Base-by-base conservation (phyloP, 345 rosid genomes). In the Dipteronia dyeriana region DNA sequence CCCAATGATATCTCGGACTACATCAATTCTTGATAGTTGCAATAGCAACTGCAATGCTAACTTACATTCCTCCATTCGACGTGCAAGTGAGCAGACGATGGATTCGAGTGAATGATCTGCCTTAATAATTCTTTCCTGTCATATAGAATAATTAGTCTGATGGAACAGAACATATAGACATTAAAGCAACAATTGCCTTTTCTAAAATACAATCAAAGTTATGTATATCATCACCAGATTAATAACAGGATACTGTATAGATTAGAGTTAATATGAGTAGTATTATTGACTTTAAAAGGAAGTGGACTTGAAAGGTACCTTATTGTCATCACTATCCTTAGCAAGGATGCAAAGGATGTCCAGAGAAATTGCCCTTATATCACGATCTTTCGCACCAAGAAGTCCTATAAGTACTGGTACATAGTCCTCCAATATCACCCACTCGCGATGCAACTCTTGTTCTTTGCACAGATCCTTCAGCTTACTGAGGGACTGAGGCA, bases 41-140 rank as follows among this genome's bases (percentile, higher is more conserved):
- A 81, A 45, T 12, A 81, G 47, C 73, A 81, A 56, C 73, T 65
- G 64, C 71, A 81, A 62, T 10, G 84, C 80, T 17, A 63, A 73
- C 75, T 81, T 77, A 51, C 80, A 61, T 68, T 81, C 80, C 54
- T 29, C 74, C 39, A 81, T 68, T 64, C 74, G 80, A 43, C 79
- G 83, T n/a, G 80, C 80, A 49, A 81, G 78, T 13, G 83, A 81
- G n/a, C 61, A 51, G 31, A 81, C 83, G 29, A 76, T 81, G 17
- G 49, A 73, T 62, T 77, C 68, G 2, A 81, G 73, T 12, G 72
- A 80, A 43, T 20, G 54, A 39, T 81, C 72, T 61, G 56, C 75
- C 43, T 74, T 64, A 39, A 72, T 78, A 74, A 81, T 81, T 56
- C 16, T 77, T 73, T 77, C 78, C 80, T 74, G 73, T 7, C 63